A percentile compares a stretch with the other conserved stretches of the same genome.
Evolutionary conservation across 495 filamentous ascomycete genomes (phyloP).

Genomic region (Talaromyces proteolyticus): DNA sequence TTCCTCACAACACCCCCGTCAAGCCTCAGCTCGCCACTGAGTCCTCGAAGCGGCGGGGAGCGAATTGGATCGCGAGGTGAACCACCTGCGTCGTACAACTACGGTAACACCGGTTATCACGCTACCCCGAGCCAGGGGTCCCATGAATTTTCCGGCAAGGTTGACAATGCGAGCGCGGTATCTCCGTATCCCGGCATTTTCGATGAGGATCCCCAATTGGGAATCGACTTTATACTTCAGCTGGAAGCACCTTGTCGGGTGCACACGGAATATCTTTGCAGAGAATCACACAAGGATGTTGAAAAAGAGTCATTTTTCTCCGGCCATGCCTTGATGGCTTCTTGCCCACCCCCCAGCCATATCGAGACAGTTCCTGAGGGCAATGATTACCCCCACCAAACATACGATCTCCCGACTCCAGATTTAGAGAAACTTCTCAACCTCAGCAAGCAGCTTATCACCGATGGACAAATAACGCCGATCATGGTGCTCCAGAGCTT

Average conservation of each 20-base stretch:
- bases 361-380: constrained; percentile 35
- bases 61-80: background rate
- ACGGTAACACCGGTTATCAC: background rate
- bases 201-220: constrained; percentile 70
- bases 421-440: constrained; percentile 78
- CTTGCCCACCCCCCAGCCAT: constrained; percentile 64
- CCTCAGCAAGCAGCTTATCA: constrained; percentile 73
- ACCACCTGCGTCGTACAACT: constrained; percentile 13
- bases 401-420: constrained; percentile 53
- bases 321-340: constrained; percentile 89
- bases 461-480: constrained; percentile 93
- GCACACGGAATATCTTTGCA: constrained; percentile 68
- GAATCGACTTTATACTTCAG: constrained; percentile 95
- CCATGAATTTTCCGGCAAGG: background rate
- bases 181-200: constrained; percentile 46
- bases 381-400: constrained; percentile 35
- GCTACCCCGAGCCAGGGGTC: background rate
- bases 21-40: constrained; percentile 15
- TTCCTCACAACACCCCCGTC: constrained; percentile 32
- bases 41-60: background rate
- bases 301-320: constrained; percentile 48
- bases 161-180: background rate
- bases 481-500: constrained; percentile 91
- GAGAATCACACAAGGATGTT: constrained; percentile 38
- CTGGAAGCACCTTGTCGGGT: constrained; percentile 94